These are phyloP conservation scores for Bromus sterilis DNA, from an alignment of 176 grass and related monocot genomes.

Conservation along the genomic window DNA sequence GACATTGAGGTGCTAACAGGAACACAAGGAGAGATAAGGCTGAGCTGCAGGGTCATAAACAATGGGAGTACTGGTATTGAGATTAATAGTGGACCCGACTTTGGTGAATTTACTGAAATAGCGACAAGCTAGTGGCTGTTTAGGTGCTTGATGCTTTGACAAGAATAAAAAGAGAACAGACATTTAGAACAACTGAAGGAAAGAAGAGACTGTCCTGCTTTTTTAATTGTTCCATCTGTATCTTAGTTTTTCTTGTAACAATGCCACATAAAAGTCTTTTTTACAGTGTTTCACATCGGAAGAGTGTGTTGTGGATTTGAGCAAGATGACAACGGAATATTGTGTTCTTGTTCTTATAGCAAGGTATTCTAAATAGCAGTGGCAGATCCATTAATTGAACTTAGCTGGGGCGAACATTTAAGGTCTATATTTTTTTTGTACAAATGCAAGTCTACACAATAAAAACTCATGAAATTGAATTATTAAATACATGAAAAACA, in stretches of 20 bases:
- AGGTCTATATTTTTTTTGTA: constrained; percentile 7
- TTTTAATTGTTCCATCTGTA: not conserved
- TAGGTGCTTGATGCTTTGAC: not conserved
- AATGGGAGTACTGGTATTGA: constrained; percentile 24
- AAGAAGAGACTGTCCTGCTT: not conserved
- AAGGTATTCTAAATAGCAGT: not conserved
- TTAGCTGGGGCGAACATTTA: too few species aligned
- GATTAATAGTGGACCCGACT: not conserved
- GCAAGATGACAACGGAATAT: not conserved
- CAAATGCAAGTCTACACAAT: not conserved
- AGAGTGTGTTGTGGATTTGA: not conserved
- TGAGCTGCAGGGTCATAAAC: constrained; percentile 63
- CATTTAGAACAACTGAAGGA: not conserved
- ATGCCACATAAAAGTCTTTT: not conserved
- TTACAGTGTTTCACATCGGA: not conserved
- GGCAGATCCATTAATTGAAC: too few species aligned
- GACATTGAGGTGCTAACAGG: constrained; percentile 59
- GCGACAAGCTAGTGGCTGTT: not conserved
- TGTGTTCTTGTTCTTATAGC: not conserved
- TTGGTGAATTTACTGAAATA: not conserved
- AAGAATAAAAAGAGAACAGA: constrained; percentile 5
- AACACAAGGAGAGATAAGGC: constrained; percentile 60
- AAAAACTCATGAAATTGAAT: too few species aligned
- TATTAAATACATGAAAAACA: too few species aligned
- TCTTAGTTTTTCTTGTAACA: not conserved